Percentiles rank a stretch among this genome's conserved stretches.
Evolutionary conservation across 305 asterid genomes (phyloP).

Genomic region (Solanum hybrid): DNA sequence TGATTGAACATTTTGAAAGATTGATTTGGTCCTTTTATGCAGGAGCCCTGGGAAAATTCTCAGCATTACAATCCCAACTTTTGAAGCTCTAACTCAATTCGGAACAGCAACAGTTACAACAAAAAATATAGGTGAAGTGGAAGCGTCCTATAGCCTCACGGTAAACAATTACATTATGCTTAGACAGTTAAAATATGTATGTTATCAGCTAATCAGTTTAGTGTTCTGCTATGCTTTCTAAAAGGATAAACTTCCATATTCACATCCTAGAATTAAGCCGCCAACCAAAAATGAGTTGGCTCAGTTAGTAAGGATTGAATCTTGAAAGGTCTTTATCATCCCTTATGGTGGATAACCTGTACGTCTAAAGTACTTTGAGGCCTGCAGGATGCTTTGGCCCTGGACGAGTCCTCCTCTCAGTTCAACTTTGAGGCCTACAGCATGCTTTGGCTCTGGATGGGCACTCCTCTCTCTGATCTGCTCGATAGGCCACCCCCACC

Average conservation of each 20-base stretch:
- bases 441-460: background rate
- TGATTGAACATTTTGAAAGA: background rate
- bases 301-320: background rate
- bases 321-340: background rate
- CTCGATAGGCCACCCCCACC: background rate
- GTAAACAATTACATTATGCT: conserved; percentile 26
- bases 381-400: background rate
- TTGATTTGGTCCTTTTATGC: conserved; percentile 13
- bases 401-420: background rate
- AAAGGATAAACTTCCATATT: background rate
- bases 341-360: background rate
- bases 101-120: conserved; percentile 87
- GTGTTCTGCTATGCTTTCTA: background rate
- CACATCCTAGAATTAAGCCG: background rate
- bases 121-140: conserved; percentile 74
- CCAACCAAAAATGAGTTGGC: background rate
- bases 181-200: background rate
- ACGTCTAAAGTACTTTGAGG: background rate
- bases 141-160: conserved; percentile 97
- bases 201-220: background rate
- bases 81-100: conserved; percentile 87
- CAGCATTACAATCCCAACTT: conserved; percentile 67
- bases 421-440: background rate
- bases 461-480: background rate
- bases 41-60: conserved; percentile 92